Percentiles rank a stretch among this genome's conserved stretches.
phyloP scores from a whole-genome alignment of 2,329 filamentous ascomycete genomes.

The Colletotrichum eleusines region DNA sequence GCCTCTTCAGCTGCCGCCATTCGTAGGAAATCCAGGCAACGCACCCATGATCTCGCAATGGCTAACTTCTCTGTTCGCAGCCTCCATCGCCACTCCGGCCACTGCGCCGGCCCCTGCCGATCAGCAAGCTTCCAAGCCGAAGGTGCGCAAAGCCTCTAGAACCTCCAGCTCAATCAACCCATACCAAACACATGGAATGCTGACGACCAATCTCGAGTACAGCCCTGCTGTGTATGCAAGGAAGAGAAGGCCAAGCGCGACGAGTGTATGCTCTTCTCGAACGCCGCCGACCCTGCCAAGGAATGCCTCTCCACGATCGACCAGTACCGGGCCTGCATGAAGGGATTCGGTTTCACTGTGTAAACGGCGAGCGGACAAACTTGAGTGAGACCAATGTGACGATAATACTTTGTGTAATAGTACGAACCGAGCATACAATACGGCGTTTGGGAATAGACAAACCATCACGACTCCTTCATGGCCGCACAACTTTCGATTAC shows the following conservation, averaged over 20 bases:
- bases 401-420: slow-evolving; percentile 38
- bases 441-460: slow-evolving; percentile 42
- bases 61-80: slow-evolving; percentile 28
- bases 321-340: slow-evolving; percentile 93
- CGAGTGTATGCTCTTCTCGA: slow-evolving; percentile 99
- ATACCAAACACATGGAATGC: neutral
- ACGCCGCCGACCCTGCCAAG: slow-evolving; percentile 80
- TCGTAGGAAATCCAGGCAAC: slow-evolving; percentile 44
- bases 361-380: slow-evolving; percentile 47
- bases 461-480: slow-evolving; percentile 31
- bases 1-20: slow-evolving; percentile 47
- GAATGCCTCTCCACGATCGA: slow-evolving; percentile 88
- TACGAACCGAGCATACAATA: slow-evolving; percentile 38
- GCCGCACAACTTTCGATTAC: neutral
- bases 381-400: slow-evolving; percentile 22
- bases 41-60: neutral
- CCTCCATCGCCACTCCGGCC: slow-evolving; percentile 47
- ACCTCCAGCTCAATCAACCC: neutral
- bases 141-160: slow-evolving; percentile 50
- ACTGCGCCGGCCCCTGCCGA: slow-evolving; percentile 47
- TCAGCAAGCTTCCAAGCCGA: slow-evolving; percentile 56
- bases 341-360: slow-evolving; percentile 87
- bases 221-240: slow-evolving; percentile 99
- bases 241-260: slow-evolving; percentile 92
- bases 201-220: slow-evolving; percentile 24